Conservation (phyloP, 1,139 yeast genomes). For the Scheffersomyces quercinus region DNA sequence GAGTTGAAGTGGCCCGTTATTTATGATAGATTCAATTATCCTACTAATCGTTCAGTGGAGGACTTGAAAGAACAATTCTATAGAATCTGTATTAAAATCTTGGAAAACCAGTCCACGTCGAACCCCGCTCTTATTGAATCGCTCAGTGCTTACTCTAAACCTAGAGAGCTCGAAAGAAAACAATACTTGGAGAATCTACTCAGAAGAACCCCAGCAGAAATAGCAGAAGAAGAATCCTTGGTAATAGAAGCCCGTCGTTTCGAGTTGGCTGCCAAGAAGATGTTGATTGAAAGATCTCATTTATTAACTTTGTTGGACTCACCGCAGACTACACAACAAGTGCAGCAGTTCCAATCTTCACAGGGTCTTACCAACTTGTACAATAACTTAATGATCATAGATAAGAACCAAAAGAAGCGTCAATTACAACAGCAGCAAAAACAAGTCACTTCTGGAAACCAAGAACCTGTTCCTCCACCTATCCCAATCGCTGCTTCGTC, state of each 20-base stretch:
- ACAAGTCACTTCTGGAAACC: constrained; percentile 14
- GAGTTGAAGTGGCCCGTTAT: constrained; percentile 90
- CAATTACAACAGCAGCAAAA: constrained; percentile 46
- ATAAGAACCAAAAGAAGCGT: constrained; percentile 56
- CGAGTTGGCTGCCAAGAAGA: constrained; percentile 89
- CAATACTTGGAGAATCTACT: constrained; percentile 74
- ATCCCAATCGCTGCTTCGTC: constrained; percentile 60
- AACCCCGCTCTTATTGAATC: constrained; percentile 51
- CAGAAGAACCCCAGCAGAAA: constrained; percentile 89
- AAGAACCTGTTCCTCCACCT: constrained; percentile 61
- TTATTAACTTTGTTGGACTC: constrained; percentile 79
- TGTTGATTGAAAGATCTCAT: constrained; percentile 80
- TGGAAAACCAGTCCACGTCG: constrained; percentile 48
- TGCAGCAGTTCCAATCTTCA: constrained; percentile 77
- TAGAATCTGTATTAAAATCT: constrained; percentile 37
- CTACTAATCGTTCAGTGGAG: constrained; percentile 52
- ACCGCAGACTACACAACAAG: constrained; percentile 79
- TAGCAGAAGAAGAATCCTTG: constrained; percentile 95
- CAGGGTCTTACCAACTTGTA: constrained; percentile 89
- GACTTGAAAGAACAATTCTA: constrained; percentile 86
- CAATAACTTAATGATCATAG: constrained; percentile 74
- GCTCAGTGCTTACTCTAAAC: constrained; percentile 57
- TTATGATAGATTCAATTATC: constrained; percentile 65
- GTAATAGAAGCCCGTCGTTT: constrained; percentile 91
- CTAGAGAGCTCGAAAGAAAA: constrained; percentile 75